Evolutionary conservation across 768 basidiomycete species (phyloP).

Genomic region (Serendipita sp.): DNA sequence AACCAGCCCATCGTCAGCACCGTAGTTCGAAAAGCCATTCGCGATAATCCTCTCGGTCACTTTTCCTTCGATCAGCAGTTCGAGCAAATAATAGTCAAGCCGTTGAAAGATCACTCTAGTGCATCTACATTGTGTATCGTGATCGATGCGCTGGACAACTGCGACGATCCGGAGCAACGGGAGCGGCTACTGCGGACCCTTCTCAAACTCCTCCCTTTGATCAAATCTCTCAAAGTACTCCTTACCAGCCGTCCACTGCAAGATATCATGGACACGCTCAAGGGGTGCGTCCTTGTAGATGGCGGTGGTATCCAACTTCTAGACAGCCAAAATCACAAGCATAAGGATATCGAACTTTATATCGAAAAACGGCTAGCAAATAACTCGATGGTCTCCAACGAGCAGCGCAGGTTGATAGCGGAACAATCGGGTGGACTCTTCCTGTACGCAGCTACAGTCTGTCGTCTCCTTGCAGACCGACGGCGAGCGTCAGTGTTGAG

Average conservation of each 20-base stretch:
- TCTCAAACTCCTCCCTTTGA: not conserved
- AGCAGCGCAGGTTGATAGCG: not conserved
- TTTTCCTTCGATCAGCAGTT: not conserved
- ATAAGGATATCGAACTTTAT: not conserved
- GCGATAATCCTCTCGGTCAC: not conserved
- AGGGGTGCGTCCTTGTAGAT: not conserved
- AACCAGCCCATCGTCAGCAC: not conserved
- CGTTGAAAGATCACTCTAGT: not conserved
- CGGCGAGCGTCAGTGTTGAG: no score
- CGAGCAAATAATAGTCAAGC: not conserved
- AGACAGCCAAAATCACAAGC: not conserved
- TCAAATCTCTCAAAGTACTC: not conserved
- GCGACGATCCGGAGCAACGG: not conserved
- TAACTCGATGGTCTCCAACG: not conserved
- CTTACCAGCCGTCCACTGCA: not conserved
- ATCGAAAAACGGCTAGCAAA: not conserved
- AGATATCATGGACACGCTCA: not conserved
- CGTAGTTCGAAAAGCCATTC: not conserved
- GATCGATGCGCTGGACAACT: constrained; percentile 1
- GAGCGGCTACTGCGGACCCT: not conserved
- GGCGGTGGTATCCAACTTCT: not conserved
- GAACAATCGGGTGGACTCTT: not conserved
- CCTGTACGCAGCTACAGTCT: not conserved
- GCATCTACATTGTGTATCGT: not conserved
- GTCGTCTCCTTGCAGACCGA: not conserved